Evolutionary conservation across 108 stramenopile species (phyloP).

Genomic region (Pseudonitzschia pungens): DNA sequence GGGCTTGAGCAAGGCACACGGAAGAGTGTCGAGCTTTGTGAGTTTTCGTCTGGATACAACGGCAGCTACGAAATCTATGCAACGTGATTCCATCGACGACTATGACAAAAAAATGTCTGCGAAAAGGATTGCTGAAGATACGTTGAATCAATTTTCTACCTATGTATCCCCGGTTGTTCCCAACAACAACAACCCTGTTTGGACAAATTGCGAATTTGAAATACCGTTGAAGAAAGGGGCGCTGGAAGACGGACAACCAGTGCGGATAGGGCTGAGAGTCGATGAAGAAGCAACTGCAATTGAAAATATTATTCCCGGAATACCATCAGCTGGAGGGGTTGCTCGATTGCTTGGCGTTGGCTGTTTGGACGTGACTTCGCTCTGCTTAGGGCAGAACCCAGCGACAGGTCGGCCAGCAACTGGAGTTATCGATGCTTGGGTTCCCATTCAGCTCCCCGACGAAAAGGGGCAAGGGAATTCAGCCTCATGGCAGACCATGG

Average conservation of each 20-base stretch:
- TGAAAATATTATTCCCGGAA: constrained; percentile 52
- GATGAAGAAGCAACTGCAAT: constrained; percentile 70
- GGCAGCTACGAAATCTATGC: background rate
- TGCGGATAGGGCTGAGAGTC: constrained; percentile 55
- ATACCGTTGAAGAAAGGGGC: constrained; percentile 66
- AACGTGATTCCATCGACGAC: background rate
- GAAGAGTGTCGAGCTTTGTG: constrained; percentile 65
- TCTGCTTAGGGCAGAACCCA: constrained; percentile 54
- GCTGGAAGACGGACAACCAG: constrained; percentile 45
- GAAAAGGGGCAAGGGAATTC: constrained; percentile 10
- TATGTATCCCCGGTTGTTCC: constrained; percentile 56
- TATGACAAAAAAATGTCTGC: constrained; percentile 5
- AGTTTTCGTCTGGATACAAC: constrained; percentile 46
- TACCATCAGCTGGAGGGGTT: constrained; percentile 31
- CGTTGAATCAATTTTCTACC: constrained; percentile 1
- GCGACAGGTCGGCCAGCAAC: constrained; percentile 39
- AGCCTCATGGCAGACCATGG: background rate
- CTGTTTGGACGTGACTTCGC: constrained; percentile 60
- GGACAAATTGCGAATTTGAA: constrained; percentile 51
- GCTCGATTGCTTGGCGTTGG: constrained; percentile 71
- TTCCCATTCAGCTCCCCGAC: constrained; percentile 43
- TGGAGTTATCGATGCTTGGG: constrained; percentile 67
- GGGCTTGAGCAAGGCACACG: constrained; percentile 74
- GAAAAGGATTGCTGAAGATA: constrained; percentile 12
- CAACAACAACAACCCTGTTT: constrained; percentile 69